Conservation (phyloP, 2,329 filamentous ascomycete species). For the Penicillium janthinellum region DNA sequence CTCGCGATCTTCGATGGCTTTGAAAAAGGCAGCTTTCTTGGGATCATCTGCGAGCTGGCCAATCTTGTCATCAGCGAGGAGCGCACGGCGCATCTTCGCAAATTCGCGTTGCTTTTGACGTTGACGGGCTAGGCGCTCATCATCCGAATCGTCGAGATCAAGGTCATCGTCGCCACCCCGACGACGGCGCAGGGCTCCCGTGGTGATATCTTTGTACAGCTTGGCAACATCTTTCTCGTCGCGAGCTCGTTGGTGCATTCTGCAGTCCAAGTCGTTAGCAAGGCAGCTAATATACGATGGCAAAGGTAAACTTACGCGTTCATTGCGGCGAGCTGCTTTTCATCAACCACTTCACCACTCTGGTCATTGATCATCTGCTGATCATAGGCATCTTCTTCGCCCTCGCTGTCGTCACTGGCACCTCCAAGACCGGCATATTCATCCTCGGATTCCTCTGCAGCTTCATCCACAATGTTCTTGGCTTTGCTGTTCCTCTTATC, state of each 20-base stretch:
- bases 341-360: conserved; percentile 73
- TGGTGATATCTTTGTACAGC: conserved; percentile 90
- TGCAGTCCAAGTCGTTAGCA: conserved; percentile 42
- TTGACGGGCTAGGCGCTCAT: conserved; percentile 71
- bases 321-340: conserved; percentile 78
- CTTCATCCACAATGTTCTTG: conserved; percentile 84
- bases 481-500: conserved; percentile 87
- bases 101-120: conserved; percentile 86
- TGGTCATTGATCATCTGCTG: conserved; percentile 90
- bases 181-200: conserved; percentile 81
- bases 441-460: conserved; percentile 96
- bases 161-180: conserved; percentile 72
- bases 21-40: conserved; percentile 86
- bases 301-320: conserved; percentile 70
- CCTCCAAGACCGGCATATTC: conserved; percentile 95
- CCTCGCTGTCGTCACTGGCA: conserved; percentile 81
- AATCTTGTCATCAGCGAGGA: conserved; percentile 85
- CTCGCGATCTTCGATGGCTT: conserved; percentile 82
- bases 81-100: conserved; percentile 84
- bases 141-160: conserved; percentile 87
- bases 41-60: conserved; percentile 87
- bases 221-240: conserved; percentile 90
- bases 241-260: conserved; percentile 73
- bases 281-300: conserved; percentile 5
- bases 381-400: conserved; percentile 73